These are phyloP conservation scores for Spathaspora girioi DNA, from an alignment of 805 yeast genomes.

Conservation along the genomic window DNA sequence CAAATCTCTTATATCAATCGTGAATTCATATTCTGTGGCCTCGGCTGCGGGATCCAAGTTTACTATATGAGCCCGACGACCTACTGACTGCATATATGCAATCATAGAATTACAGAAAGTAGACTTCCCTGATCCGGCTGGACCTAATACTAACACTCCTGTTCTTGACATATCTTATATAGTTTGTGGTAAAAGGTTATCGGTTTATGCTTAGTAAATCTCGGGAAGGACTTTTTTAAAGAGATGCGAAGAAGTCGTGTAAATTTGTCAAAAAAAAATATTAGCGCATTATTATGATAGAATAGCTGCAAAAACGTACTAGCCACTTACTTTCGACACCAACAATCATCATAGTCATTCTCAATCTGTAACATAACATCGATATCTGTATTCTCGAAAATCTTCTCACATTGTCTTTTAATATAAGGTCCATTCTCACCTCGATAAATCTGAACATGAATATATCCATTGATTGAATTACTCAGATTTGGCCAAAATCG, in stretches of 20 bases:
- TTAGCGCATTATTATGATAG: too few relatives aligned
- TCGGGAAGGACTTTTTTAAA: not conserved
- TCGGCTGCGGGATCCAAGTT: slow-evolving; percentile 98
- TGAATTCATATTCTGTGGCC: slow-evolving; percentile 84
- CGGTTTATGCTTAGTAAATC: not conserved
- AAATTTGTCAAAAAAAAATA: not conserved
- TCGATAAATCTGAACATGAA: slow-evolving; percentile 70
- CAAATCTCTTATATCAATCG: slow-evolving; percentile 87
- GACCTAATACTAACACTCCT: slow-evolving; percentile 91
- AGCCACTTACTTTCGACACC: slow-evolving; percentile 62
- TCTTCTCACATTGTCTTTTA: slow-evolving; percentile 54
- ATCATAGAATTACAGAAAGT: slow-evolving; percentile 90
- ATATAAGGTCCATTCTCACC: slow-evolving; percentile 65
- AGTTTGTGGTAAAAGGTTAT: not conserved
- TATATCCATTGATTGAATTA: slow-evolving; percentile 49
- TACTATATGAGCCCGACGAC: slow-evolving; percentile 91
- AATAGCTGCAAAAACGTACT: not conserved
- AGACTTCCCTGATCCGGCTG: slow-evolving; percentile 95
- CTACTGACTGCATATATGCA: slow-evolving; percentile 82
- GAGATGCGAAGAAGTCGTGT: not conserved
- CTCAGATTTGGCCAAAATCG: slow-evolving; percentile 73
- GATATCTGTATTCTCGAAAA: slow-evolving; percentile 48
- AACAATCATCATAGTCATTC: slow-evolving; percentile 57
- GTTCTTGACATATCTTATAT: slow-evolving; percentile 78
- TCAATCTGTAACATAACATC: slow-evolving; percentile 68